Base-by-base conservation (phyloP, 2,329 filamentous ascomycete species). In the Botrytis paeoniae region DNA sequence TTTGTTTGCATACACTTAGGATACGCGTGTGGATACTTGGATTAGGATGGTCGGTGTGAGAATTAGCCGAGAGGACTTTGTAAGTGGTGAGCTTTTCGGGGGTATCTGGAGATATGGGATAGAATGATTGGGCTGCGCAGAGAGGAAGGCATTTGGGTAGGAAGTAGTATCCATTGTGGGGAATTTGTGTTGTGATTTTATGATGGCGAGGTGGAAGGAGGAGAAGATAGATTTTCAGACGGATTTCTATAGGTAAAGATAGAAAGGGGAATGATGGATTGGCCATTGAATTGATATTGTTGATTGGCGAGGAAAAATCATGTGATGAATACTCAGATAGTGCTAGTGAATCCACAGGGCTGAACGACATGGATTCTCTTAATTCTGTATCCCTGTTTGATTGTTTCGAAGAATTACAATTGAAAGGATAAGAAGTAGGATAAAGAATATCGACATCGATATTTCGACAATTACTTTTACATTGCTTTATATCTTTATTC, bases 171-270 rank as follows among this genome's bases (percentile, higher is more conserved):
- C 78, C 78, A n/a, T 77, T 78, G 37, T 76, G 70, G 0, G 77
- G 78, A 41, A 78, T 73, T 63, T 79, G 77, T 29, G 77, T 80
- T 20, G 75, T 73, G 25, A 80, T 78, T 29, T 70, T 79, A 69
- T 80, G 79, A 20, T 68, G 71, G 5, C 78, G 74, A 18, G 78
- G 61, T 32, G 79, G 78, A 12, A 80, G 75, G 37, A 80, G 74
- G 41, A 76, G 73, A 2, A 39, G 63, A 66, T 80, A 80, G 39
- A 80, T 78, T 69, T 78, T 78, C 0, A 79, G 74, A 5, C 79
- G 77, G n/a, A 80, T 69, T 70, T 80, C 79, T 1, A 78, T 57
- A 1, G 79, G 79, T 8, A 80, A 73, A 51, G 73, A 73, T 18
- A 80, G 71, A 72, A 80, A 78, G 16, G 71, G 73, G 62, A 79